These are phyloP conservation scores for Alternaria angustiovoidea DNA, from an alignment of 2,329 filamentous ascomycete genomes.

Conservation along the genomic window DNA sequence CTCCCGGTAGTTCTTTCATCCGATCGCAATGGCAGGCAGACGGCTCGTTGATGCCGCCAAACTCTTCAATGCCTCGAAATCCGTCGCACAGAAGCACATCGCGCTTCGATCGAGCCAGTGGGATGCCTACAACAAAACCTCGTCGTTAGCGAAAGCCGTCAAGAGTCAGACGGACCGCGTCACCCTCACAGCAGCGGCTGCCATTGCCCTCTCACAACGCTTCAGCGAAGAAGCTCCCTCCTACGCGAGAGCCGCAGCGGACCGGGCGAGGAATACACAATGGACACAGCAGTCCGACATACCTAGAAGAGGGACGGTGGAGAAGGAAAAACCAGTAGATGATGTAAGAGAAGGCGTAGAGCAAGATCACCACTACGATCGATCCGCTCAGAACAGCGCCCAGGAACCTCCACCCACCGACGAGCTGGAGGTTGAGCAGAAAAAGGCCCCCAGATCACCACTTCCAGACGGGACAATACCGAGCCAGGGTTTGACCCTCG, in stretches of 20 bases:
- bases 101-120: conserved; percentile 67
- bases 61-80: conserved; percentile 58
- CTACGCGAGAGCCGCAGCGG: conserved; percentile 38
- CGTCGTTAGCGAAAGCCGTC: conserved; percentile 68
- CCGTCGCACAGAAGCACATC: conserved; percentile 63
- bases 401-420: conserved; percentile 48
- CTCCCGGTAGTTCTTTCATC: conserved; percentile 25
- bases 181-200: conserved; percentile 68
- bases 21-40: conserved; percentile 58
- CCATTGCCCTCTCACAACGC: conserved; percentile 65
- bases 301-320: conserved; percentile 43
- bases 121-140: conserved; percentile 70
- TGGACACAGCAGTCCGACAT: conserved; percentile 33
- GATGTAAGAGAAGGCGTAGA: conserved; percentile 52
- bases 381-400: conserved; percentile 53
- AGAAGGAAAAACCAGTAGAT: conserved; percentile 20
- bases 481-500: conserved; percentile 44
- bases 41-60: conserved; percentile 61
- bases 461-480: conserved; percentile 63
- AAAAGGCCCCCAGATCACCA: conserved; percentile 54
- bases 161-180: conserved; percentile 69
- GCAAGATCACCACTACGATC: conserved; percentile 62
- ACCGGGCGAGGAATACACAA: conserved; percentile 28
- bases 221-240: conserved; percentile 61
- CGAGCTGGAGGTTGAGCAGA: conserved; percentile 57